Evolutionary conservation across 2,329 filamentous ascomycete genomes (phyloP), one percentile per base, ranked within the genome.

Genomic region (Microdochium bolleyi): DNA sequence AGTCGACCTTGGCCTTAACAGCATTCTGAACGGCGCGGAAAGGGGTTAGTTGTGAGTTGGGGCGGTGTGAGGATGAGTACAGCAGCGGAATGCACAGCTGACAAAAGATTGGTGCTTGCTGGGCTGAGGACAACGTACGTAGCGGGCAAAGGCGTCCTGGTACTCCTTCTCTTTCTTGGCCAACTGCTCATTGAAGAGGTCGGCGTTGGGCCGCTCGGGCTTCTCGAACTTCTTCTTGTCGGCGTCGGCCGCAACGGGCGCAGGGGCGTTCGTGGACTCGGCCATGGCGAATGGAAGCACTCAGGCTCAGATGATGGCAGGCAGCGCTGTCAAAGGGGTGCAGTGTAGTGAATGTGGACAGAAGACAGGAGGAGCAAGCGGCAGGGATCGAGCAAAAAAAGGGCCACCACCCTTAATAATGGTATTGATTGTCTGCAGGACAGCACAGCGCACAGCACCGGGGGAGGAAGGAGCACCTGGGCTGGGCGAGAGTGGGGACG

Each of bases 191-290:
- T 95, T 91, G 78, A 85, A 99, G 61, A 79, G 76, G 59, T 86
- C 87, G 75, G 94, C 88, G 70, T 96, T 89, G 49, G 94, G 94
- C 79, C 88, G 90, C 72, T 88, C 82, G 52, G 92, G 91, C 74
- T 85, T 90, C 72, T 88, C 82, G 52, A 92, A 91, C 74, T 85
- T 89, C 64, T 74, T 67, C 57, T 72, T 70, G 54, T 63, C 62
- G 22, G 67, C 66, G 57, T 74, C 67, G 53, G 70, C 71, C 61
- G 69, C 71, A 56, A 73, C 69, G 55, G 76, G 67, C 53, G 77
- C 68, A 49, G 76, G 67, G 56, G 72, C 68, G 53, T 74, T 69
- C 14, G 41, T 21, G 41, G 41, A 22, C 19, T 46, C 41, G 41
- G 41, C 41, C 41, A 46, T 46, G 41, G 41, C 41, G 21, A 19